A percentile compares a stretch with the other conserved stretches of the same genome.
Conservation (phyloP, 257 asterid species). For the Henckelia pumila region DNA sequence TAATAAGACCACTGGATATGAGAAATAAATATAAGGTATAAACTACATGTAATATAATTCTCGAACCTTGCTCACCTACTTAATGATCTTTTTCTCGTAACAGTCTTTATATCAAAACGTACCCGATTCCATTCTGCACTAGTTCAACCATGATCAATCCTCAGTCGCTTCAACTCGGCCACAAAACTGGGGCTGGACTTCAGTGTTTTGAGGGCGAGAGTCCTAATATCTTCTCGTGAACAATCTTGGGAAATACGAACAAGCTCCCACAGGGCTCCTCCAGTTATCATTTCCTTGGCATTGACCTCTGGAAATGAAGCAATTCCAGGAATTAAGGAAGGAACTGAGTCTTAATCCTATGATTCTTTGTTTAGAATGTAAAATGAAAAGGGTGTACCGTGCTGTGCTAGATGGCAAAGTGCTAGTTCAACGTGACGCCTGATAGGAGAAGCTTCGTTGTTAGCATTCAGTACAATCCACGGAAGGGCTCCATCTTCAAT, state of each 20-base stretch:
- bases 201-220: constrained; percentile 59
- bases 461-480: constrained; percentile 84
- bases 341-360: neutral
- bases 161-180: constrained; percentile 55
- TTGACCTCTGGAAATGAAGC: constrained; percentile 55
- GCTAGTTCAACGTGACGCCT: constrained; percentile 81
- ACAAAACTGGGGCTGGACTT: constrained; percentile 54
- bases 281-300: constrained; percentile 63
- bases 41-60: neutral
- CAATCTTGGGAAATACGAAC: constrained; percentile 71
- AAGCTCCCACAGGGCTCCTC: constrained; percentile 79
- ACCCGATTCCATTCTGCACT: constrained; percentile 17
- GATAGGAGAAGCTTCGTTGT: constrained; percentile 65
- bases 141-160: constrained; percentile 49
- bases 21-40: neutral
- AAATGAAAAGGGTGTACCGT: constrained; percentile 41
- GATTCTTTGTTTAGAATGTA: neutral
- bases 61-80: constrained; percentile 20
- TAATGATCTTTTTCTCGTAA: neutral
- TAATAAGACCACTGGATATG: neutral
- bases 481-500: constrained; percentile 79
- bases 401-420: constrained; percentile 81
- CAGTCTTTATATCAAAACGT: constrained; percentile 12
- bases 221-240: constrained; percentile 65
- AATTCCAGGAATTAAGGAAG: constrained; percentile 18